These are phyloP conservation scores for Lentinula novae-zelandiae DNA, from an alignment of 1,284 basidiomycete genomes.

Conservation along the genomic window DNA sequence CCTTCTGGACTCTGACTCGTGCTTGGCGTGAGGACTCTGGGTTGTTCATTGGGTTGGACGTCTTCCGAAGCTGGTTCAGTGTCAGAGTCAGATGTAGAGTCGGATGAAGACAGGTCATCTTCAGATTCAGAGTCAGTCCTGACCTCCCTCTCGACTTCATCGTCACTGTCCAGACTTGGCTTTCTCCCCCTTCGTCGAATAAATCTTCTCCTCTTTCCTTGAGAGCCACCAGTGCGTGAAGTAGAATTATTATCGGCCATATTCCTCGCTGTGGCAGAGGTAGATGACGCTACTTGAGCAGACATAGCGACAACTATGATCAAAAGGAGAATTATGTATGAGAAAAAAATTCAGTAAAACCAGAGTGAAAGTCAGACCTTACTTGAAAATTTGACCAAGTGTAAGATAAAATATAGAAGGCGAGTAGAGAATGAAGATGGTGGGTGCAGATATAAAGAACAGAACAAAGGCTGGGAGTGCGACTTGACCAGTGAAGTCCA, in stretches of 20 bases:
- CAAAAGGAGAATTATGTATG: slow-evolving; percentile 12
- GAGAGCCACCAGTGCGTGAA: slow-evolving; percentile 22
- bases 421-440: slow-evolving; percentile 14
- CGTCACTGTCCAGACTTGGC: slow-evolving; percentile 55
- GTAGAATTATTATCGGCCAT: slow-evolving; percentile 20
- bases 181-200: slow-evolving; percentile 51
- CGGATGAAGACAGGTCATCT: slow-evolving; percentile 48
- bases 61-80: slow-evolving; percentile 62
- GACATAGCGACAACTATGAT: slow-evolving; percentile 37
- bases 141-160: slow-evolving; percentile 67
- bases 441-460: neutral
- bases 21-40: slow-evolving; percentile 56
- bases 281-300: slow-evolving; percentile 31
- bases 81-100: slow-evolving; percentile 65
- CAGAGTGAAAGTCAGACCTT: slow-evolving; percentile 23
- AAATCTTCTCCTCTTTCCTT: slow-evolving; percentile 35
- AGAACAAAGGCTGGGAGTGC: neutral
- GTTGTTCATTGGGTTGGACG: slow-evolving; percentile 42
- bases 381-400: slow-evolving; percentile 23
- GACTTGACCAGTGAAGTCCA: neutral
- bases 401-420: slow-evolving; percentile 10
- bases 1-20: slow-evolving; percentile 58
- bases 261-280: slow-evolving; percentile 25
- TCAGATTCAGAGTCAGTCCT: slow-evolving; percentile 58
- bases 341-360: slow-evolving; percentile 15